Evolutionary conservation across 164 flowering plant species (phyloP), one percentile per base, ranked within the genome.

Genomic region (Kingdonia uniflora): DNA sequence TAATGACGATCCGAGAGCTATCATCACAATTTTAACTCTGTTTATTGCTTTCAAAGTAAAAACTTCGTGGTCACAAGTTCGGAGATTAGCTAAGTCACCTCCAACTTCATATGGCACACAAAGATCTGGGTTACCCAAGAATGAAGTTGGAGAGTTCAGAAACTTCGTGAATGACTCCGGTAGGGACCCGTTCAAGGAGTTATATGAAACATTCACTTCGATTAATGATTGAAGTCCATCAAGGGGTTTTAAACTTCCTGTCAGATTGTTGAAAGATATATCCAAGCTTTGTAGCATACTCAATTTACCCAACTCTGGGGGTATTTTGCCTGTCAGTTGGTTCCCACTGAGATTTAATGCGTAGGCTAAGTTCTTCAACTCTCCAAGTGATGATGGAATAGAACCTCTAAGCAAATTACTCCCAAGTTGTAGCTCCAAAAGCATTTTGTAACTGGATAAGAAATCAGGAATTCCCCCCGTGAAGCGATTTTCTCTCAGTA

Each of bases 341-440:
- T 82, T 82, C 10, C 51, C 39, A 46, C 96, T 84, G 35, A 87
- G 73, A 66, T 84, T 75, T 71, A 87, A 65, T 4, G 55, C 62
- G 42, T 66, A 65, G 1, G 45, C 56, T 47, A 82, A 55, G 88
- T 85, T 16, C 61, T 63, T 59, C 80, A 78, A 54, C 77, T 85
- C 38, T 52, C 79, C 63, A 80, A 87, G 54, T 57, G 62, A 1
- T 37, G 84, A 65, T 0, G 98, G 98, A 6, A 87, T 91, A 2
- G 70, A 54, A 0, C 96, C 98, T 29, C 80, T 65, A 55, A 91
- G 75, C 5, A 26, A 48, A 44, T 91, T 91, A 15, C 64, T 73
- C 0, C 90, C 81, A 14, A 91, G 74, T 63, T 91, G 94, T 0
- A 91, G 67, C 60, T 87, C 85, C 79, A 75, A 77, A 44, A 87